phyloP scores from a whole-genome alignment of 257 asterid species.

The Solanum lycopersicoides region DNA sequence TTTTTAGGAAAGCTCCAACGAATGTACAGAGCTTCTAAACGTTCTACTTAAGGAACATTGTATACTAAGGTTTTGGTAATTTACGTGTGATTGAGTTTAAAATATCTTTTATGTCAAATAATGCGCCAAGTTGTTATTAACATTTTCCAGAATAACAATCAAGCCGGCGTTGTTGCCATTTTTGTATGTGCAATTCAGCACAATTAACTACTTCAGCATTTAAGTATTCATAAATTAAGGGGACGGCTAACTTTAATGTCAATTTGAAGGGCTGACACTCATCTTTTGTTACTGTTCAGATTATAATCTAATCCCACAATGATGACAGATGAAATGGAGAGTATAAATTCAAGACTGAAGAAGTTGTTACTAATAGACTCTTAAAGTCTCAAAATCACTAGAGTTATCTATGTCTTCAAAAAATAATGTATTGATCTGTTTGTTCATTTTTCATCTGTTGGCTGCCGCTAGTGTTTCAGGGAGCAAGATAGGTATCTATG shows the following conservation, averaged over 20 bases:
- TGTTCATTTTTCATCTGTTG: not conserved
- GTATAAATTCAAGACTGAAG: not conserved
- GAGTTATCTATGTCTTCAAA: not conserved
- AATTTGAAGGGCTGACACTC: not conserved
- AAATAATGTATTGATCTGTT: not conserved
- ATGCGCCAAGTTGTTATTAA: not conserved
- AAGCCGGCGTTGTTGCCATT: not conserved
- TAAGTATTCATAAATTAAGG: not conserved
- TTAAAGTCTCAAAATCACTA: not conserved
- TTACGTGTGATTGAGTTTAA: not conserved
- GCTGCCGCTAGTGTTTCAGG: not conserved
- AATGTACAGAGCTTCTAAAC: not conserved
- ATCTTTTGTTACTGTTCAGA: not conserved
- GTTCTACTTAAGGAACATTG: not conserved
- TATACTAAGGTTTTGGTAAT: not conserved
- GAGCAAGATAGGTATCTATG: not conserved
- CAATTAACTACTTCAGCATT: not conserved
- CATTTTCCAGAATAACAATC: not conserved
- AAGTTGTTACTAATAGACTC: not conserved
- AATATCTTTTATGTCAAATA: not conserved
- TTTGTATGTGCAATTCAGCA: not conserved
- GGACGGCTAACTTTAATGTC: not conserved
- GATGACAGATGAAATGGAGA: not conserved
- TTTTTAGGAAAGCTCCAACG: not conserved
- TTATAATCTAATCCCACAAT: not conserved